A percentile compares a stretch with the other conserved stretches of the same genome.
phyloP scores from a whole-genome alignment of 352 stramenopile genomes.

The Plasmopara viticola region DNA sequence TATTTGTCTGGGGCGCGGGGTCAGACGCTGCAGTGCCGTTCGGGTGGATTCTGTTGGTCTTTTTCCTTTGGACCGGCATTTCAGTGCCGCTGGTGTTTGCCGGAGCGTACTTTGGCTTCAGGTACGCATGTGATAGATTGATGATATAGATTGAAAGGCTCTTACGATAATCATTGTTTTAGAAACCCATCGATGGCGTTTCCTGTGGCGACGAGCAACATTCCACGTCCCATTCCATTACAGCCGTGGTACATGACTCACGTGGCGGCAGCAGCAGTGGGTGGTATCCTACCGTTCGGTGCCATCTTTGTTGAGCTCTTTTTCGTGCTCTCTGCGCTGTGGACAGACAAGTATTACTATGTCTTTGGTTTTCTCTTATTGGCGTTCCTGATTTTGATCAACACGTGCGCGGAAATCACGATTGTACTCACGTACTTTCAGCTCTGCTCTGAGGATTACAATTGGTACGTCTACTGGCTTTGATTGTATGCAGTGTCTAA shows the following conservation, averaged over 20 bases:
- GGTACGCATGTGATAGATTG: conserved; percentile 41
- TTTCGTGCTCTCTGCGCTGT: conserved; percentile 98
- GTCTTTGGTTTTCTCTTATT: conserved; percentile 99
- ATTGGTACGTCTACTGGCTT: conserved; percentile 86
- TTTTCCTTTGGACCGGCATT: conserved; percentile 99
- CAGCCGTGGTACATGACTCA: conserved; percentile 99
- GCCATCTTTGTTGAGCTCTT: conserved; percentile 99
- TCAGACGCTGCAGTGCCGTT: conserved; percentile 94
- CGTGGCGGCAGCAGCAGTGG: conserved; percentile 89
- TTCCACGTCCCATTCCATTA: conserved; percentile 96
- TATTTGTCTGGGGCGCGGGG: conserved; percentile 92
- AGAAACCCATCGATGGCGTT: conserved; percentile 90
- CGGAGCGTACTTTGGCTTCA: conserved; percentile 98
- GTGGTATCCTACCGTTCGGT: conserved; percentile 98
- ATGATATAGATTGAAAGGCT: not conserved
- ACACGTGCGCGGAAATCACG: conserved; percentile 98
- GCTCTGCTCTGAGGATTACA: conserved; percentile 99
- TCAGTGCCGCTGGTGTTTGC: conserved; percentile 98
- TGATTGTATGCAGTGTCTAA: not conserved
- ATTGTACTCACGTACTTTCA: conserved; percentile 99
- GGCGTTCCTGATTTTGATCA: conserved; percentile 97
- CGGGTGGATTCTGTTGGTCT: conserved; percentile 94
- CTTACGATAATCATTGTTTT: not conserved
- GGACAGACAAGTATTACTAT: conserved; percentile 99
- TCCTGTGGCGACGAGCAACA: conserved; percentile 96